A percentile compares a stretch with the other conserved stretches of the same genome.
Conservation (phyloP, 179 eudicot species). For the Silene noctiflora region DNA sequence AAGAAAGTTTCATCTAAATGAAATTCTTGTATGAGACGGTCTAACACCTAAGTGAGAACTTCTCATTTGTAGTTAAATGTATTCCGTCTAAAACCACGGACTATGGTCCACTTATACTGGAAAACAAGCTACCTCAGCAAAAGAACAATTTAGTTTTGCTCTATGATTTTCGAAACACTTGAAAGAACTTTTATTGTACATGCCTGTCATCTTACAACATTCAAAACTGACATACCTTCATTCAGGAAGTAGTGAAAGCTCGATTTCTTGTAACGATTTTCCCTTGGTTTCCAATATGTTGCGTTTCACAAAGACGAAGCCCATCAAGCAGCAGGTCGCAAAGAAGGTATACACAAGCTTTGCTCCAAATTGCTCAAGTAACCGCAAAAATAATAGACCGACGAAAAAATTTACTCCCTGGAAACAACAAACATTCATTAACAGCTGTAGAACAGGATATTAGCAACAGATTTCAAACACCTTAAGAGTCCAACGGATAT, state of each 20-base stretch:
- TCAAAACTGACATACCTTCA: conserved; percentile 37
- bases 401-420: conserved; percentile 89
- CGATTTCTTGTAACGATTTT: conserved; percentile 85
- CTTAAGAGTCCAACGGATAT: not conserved
- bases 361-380: conserved; percentile 83
- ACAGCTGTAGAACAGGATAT: not conserved
- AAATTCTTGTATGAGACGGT: too few relatives aligned
- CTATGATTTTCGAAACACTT: too few relatives aligned
- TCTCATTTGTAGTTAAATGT: too few relatives aligned
- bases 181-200: not conserved
- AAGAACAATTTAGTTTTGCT: too few relatives aligned
- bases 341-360: conserved; percentile 63
- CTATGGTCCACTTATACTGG: not conserved
- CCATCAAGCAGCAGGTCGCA: conserved; percentile 67
- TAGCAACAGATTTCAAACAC: not conserved
- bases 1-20: not conserved
- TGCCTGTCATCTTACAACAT: not conserved
- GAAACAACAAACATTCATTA: conserved; percentile 15
- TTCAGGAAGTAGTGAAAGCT: conserved; percentile 69
- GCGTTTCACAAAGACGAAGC: conserved; percentile 58
- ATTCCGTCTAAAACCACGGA: not conserved
- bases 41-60: too few relatives aligned
- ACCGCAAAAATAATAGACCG: conserved; percentile 68
- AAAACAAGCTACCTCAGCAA: not conserved
- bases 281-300: conserved; percentile 93